phyloP scores from a whole-genome alignment of 2,329 filamentous ascomycete species.

The Chaetomiaceae sp. region DNA sequence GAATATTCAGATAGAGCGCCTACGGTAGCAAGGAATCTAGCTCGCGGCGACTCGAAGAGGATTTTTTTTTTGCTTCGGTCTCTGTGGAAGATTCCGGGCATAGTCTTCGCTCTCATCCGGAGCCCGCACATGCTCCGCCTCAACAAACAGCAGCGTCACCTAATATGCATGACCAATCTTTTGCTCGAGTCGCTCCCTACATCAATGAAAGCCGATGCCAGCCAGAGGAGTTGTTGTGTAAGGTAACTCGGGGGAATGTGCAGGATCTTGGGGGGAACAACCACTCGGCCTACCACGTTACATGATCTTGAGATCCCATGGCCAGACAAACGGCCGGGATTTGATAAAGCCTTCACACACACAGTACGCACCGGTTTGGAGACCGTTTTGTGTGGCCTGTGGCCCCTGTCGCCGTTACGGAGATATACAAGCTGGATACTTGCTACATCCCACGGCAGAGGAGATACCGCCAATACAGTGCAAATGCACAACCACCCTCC shows the following conservation, averaged over 20 bases:
- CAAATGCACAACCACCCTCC: slow-evolving; percentile 3
- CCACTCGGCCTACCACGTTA: neutral
- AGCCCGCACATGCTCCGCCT: neutral
- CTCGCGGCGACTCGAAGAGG: no score
- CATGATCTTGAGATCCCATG: neutral
- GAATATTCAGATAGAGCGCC: no score
- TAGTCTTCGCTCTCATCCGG: neutral
- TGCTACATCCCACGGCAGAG: neutral
- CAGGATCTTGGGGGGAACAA: neutral
- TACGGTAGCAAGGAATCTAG: no score
- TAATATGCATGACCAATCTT: neutral
- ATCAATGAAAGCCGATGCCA: neutral
- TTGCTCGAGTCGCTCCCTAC: neutral
- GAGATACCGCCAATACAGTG: slow-evolving; percentile 9
- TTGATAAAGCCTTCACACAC: neutral
- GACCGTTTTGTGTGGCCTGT: neutral
- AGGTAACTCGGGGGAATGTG: neutral
- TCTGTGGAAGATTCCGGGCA: neutral
- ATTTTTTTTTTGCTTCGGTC: no score
- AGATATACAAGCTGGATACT: neutral
- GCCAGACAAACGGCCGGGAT: neutral
- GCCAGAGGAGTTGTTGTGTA: neutral
- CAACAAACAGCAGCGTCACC: neutral
- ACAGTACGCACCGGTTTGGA: neutral
- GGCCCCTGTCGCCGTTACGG: neutral